These are phyloP conservation scores for Astragalus membranaceus DNA, from an alignment of 306 rosid genomes.

Conservation along the genomic window DNA sequence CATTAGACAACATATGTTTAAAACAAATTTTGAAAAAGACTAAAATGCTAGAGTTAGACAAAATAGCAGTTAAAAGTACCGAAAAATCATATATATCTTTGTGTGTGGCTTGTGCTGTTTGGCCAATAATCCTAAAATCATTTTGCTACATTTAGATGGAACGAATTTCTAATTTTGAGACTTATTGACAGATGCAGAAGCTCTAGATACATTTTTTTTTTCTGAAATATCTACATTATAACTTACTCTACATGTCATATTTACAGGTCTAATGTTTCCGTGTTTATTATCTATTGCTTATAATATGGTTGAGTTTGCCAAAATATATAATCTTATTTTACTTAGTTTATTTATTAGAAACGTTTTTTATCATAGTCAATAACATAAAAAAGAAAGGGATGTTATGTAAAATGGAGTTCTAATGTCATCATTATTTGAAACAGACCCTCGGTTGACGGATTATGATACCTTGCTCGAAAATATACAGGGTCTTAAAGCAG, in stretches of 20 bases:
- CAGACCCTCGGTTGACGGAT: conserved; percentile 98
- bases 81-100: background rate
- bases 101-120: background rate
- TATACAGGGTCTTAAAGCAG: conserved; percentile 74
- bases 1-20: background rate
- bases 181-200: background rate
- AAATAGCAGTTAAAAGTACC: background rate
- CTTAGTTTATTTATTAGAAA: background rate
- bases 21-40: background rate
- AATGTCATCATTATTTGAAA: conserved; percentile 32
- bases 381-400: conserved; percentile 17
- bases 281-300: conserved; percentile 1
- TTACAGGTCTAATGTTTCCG: background rate
- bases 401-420: conserved; percentile 25
- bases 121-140: background rate
- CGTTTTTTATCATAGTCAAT: conserved; percentile 8
- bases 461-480: conserved; percentile 85
- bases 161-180: background rate
- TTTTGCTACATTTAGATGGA: background rate
- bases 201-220: background rate
- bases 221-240: background rate
- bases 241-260: background rate
- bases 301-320: background rate
- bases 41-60: background rate
- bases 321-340: background rate